Base-by-base conservation (phyloP, 192 early-diverging fungal species). In the Coemansia sp. region DNA sequence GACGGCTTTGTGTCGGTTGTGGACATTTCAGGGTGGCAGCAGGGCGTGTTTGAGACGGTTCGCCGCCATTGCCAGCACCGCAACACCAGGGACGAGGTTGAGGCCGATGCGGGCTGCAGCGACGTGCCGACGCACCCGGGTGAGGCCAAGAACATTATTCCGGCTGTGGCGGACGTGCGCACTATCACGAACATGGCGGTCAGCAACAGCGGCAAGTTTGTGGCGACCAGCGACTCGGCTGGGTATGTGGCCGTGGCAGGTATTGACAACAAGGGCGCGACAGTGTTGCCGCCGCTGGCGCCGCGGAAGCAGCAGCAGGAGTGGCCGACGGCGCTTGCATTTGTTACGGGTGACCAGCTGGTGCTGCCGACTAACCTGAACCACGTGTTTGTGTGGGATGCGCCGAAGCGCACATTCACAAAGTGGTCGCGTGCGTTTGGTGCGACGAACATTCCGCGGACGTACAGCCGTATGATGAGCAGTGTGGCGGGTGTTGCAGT, bases 351-450 rank as follows among this genome's bases (percentile, higher is more conserved):
- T 24, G 56, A 57, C 46, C 51, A 65, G 50, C 62, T 79, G 62
- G 60, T 73, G 28, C 48, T 79, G n/a, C 55, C 66, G 0, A 85
- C 81, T 16, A 92, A 91, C 64, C 84, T 86, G 57, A 88, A 95
- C 73, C 92, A 85, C 67, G 55, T 95, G 28, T 92, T 84, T 62
- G 68, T 65, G 28, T 80, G 72, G 67, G 89, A 98, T 56, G 83
- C 88, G 16, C 78, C 85, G 31, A 54, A 64, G 12, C 76, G 87
- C n/a, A 77, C 75, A 19, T 76, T 92, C 43, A 88, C 89, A 3
- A 83, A 89, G 50, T 98, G 96, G 96, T 94, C 92, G 14, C 71
- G 82, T 45, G 73, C 83, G 57, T 81, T 91, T 63, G 85, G 87
- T 27, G 63, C 87, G 30, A 57, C 66, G 4, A 28, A 56, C 42